A percentile compares a stretch with the other conserved stretches of the same genome.
Evolutionary conservation across 2,329 filamentous ascomycete species (phyloP).

Genomic region (Diaporthe sp.): DNA sequence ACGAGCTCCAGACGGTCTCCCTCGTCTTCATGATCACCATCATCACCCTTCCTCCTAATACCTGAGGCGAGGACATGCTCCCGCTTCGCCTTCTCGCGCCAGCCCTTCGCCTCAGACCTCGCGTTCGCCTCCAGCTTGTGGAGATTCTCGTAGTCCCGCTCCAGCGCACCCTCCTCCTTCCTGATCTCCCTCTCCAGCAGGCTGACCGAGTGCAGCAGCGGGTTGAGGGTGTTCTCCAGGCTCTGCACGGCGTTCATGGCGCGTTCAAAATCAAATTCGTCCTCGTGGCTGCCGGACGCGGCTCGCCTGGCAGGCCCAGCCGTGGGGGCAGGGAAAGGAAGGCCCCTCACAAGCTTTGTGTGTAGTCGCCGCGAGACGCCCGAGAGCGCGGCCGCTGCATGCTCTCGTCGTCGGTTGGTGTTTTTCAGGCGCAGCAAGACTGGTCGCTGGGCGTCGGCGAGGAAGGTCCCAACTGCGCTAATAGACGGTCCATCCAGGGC

Average conservation of each 20-base stretch:
- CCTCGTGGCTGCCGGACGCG: conserved; percentile 60
- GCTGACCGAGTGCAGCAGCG: conserved; percentile 72
- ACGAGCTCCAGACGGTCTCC: conserved; percentile 40
- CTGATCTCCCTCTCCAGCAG: conserved; percentile 70
- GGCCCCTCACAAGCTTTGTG: conserved; percentile 68
- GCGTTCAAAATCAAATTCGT: conserved; percentile 76
- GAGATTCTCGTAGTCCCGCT: conserved; percentile 66
- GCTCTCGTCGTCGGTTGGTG: conserved; percentile 60
- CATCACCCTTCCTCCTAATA: conserved; percentile 37
- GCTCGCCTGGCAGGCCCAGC: conserved; percentile 38
- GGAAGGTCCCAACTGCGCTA: conserved; percentile 65
- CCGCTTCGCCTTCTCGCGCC: conserved; percentile 62
- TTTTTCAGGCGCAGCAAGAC: conserved; percentile 69
- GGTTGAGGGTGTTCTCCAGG: conserved; percentile 71
- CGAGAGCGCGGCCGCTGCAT: conserved; percentile 68
- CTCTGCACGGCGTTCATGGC: conserved; percentile 69
- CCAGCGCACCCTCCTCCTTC: conserved; percentile 67
- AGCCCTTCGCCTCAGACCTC: conserved; percentile 63
- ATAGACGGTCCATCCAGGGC: conserved; percentile 68
- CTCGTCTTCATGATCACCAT: conserved; percentile 31
- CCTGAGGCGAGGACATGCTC: conserved; percentile 64
- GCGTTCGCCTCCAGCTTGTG: conserved; percentile 67
- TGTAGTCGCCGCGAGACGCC: conserved; percentile 67
- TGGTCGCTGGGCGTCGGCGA: conserved; percentile 71
- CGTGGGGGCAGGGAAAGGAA: conserved; percentile 74